Conservation (phyloP, 1,284 basidiomycete species). For the Ceratobasidium theobromae region DNA sequence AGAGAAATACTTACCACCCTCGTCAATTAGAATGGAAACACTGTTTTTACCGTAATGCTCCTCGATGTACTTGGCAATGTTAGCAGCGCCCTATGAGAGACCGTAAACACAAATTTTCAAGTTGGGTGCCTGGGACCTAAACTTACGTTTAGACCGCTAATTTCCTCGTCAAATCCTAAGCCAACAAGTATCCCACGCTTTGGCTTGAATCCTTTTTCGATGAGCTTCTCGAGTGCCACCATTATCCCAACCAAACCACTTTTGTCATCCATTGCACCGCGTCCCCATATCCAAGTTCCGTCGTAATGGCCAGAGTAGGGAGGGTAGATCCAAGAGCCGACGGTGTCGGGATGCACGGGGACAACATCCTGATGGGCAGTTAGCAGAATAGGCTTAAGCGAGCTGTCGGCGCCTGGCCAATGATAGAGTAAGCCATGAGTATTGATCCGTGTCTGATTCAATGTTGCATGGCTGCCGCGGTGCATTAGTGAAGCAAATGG, state of each 20-base stretch:
- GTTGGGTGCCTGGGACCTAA: background rate
- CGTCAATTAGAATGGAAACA: conserved; percentile 49
- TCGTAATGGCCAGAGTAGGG: conserved; percentile 52
- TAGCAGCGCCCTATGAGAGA: conserved; percentile 42
- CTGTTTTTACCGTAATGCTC: conserved; percentile 45
- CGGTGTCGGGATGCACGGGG: conserved; percentile 51
- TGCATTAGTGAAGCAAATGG: background rate
- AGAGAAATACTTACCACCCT: conserved; percentile 40
- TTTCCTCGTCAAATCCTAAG: conserved; percentile 56
- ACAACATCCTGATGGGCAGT: conserved; percentile 54
- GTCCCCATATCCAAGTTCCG: conserved; percentile 53
- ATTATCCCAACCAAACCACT: conserved; percentile 40
- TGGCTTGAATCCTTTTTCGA: conserved; percentile 48
- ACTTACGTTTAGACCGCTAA: conserved; percentile 39
- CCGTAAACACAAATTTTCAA: background rate
- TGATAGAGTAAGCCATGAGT: conserved; percentile 48
- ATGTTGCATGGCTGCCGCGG: conserved; percentile 38
- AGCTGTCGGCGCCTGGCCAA: conserved; percentile 45
- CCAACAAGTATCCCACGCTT: conserved; percentile 48
- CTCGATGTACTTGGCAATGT: conserved; percentile 42
- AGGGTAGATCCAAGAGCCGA: conserved; percentile 50
- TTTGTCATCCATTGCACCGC: conserved; percentile 50
- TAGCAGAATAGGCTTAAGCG: conserved; percentile 46
- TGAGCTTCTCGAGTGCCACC: conserved; percentile 46
- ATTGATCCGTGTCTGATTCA: conserved; percentile 47